Evolutionary conservation across 202 grass and related monocot species (phyloP).

Genomic region (Zizania palustris): DNA sequence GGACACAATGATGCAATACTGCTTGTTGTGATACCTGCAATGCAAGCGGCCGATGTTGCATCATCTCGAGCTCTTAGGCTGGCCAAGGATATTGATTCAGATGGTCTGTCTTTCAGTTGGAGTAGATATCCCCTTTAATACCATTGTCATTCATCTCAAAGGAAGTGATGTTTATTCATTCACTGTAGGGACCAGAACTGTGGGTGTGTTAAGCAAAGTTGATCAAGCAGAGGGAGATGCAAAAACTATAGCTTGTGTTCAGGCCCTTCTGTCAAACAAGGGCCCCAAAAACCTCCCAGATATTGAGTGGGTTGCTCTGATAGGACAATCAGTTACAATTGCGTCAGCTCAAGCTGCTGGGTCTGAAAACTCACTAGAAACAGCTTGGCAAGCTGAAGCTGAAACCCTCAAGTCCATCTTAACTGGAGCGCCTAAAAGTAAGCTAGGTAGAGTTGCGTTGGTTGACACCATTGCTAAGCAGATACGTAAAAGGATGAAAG

Average conservation of each 20-base stretch:
- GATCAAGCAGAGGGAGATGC: slow-evolving; percentile 72
- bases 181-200: slow-evolving; percentile 64
- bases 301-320: slow-evolving; percentile 73
- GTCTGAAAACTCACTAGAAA: slow-evolving; percentile 76
- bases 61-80: slow-evolving; percentile 67
- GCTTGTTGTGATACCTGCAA: slow-evolving; percentile 65
- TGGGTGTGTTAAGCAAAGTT: slow-evolving; percentile 78
- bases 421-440: slow-evolving; percentile 58
- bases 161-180: slow-evolving; percentile 27
- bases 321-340: slow-evolving; percentile 75
- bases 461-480: slow-evolving; percentile 72
- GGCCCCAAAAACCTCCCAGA: slow-evolving; percentile 67
- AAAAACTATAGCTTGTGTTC: slow-evolving; percentile 71
- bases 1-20: slow-evolving; percentile 78
- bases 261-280: slow-evolving; percentile 62
- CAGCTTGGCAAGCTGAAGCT: slow-evolving; percentile 71
- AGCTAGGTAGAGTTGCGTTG: slow-evolving; percentile 68
- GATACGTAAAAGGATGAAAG: slow-evolving; percentile 75
- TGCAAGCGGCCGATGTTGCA: slow-evolving; percentile 66
- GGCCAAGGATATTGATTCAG: slow-evolving; percentile 78
- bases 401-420: slow-evolving; percentile 78
- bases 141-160: background rate
- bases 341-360: slow-evolving; percentile 64
- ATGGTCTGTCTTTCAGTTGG: slow-evolving; percentile 53
- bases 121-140: slow-evolving; percentile 19